phyloP scores from a whole-genome alignment of 257 asterid species.

The Fraxinus americana region DNA sequence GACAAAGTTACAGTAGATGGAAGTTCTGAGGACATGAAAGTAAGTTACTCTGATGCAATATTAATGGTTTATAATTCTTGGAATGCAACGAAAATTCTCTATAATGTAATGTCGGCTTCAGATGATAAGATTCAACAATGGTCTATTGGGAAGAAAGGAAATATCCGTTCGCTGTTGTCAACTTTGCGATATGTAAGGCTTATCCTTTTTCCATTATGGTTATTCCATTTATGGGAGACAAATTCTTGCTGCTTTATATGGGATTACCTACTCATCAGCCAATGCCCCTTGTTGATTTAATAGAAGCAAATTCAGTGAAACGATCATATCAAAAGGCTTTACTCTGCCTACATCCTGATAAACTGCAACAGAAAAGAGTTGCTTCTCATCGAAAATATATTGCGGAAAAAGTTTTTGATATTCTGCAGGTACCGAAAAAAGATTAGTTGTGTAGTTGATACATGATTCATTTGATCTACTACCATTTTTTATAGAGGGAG shows the following conservation, averaged over 20 bases:
- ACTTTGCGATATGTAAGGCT: slow-evolving; percentile 77
- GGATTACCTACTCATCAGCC: slow-evolving; percentile 25
- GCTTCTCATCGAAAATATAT: slow-evolving; percentile 65
- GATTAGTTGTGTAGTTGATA: neutral
- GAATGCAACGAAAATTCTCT: slow-evolving; percentile 1
- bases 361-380: slow-evolving; percentile 91
- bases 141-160: slow-evolving; percentile 92
- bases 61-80: neutral
- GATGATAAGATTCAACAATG: slow-evolving; percentile 82
- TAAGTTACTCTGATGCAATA: slow-evolving; percentile 27
- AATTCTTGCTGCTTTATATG: neutral
- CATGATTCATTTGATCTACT: neutral
- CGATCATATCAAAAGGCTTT: slow-evolving; percentile 84
- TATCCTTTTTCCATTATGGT: neutral
- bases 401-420: slow-evolving; percentile 87
- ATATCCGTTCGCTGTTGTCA: slow-evolving; percentile 85
- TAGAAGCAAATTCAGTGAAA: slow-evolving; percentile 76
- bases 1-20: slow-evolving; percentile 42
- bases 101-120: slow-evolving; percentile 49
- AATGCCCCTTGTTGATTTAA: slow-evolving; percentile 74
- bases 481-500: neutral
- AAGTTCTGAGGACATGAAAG: slow-evolving; percentile 51
- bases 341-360: slow-evolving; percentile 86
- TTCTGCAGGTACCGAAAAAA: slow-evolving; percentile 70
- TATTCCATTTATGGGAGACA: neutral